A percentile compares a stretch with the other conserved stretches of the same genome.
phyloP scores from a whole-genome alignment of 2,329 filamentous ascomycete species.

The Colletotrichum filicis region DNA sequence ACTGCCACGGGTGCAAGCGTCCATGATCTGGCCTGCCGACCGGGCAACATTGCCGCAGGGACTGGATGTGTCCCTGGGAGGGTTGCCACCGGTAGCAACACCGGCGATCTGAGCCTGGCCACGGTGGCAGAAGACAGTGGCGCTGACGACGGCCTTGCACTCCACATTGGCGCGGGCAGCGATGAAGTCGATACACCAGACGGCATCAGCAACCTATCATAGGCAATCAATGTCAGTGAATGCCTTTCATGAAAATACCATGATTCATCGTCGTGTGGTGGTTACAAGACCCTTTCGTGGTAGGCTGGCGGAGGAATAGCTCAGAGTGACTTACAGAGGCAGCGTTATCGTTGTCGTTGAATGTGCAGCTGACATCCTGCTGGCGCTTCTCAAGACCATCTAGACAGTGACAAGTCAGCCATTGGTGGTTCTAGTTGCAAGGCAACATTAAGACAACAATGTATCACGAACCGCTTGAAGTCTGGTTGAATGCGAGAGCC shows the following conservation, averaged over 20 bases:
- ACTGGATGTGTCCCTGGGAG: slow-evolving; percentile 11
- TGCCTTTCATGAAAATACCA: fast-evolving
- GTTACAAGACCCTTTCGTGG: fast-evolving
- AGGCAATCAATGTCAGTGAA: background rate
- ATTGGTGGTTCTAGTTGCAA: too few species aligned
- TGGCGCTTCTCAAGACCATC: slow-evolving; percentile 24
- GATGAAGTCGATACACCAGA: slow-evolving; percentile 30
- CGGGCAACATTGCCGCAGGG: slow-evolving; percentile 24
- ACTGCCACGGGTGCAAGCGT: slow-evolving; percentile 19
- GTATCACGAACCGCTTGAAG: slow-evolving; percentile 5
- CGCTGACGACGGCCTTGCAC: slow-evolving; percentile 22
- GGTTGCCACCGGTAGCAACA: slow-evolving; percentile 11
- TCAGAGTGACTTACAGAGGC: slow-evolving; percentile 2
- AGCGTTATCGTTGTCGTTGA: background rate
- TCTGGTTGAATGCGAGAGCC: slow-evolving; percentile 24
- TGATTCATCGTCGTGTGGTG: too few species aligned
- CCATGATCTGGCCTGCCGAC: slow-evolving; percentile 21
- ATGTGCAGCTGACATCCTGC: slow-evolving; percentile 11
- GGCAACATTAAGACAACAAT: too few species aligned
- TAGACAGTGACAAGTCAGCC: background rate
- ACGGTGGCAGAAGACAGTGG: slow-evolving; percentile 18
- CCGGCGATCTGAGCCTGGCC: slow-evolving; percentile 25
- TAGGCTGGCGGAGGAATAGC: too few species aligned
- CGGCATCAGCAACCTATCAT: slow-evolving; percentile 15
- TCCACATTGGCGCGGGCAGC: slow-evolving; percentile 20